A percentile compares a stretch with the other conserved stretches of the same genome.
These are phyloP conservation scores for Echites panduratus DNA, from an alignment of 257 asterid genomes.

Conservation along the genomic window DNA sequence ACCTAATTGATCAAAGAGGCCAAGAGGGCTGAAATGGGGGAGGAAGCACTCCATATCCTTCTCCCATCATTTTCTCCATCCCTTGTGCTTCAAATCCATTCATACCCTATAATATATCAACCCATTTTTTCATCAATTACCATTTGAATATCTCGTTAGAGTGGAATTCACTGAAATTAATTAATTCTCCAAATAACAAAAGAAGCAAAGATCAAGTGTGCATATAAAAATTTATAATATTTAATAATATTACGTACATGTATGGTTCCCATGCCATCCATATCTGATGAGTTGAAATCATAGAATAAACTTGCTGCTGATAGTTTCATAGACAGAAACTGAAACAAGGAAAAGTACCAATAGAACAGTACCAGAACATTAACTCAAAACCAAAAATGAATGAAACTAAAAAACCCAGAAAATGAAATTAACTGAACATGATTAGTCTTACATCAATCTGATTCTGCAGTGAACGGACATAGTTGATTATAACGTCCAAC, in stretches of 20 bases:
- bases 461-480: conserved; percentile 83
- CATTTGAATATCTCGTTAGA: no score
- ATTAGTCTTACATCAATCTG: conserved; percentile 71
- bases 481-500: conserved; percentile 86
- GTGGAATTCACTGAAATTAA: no score
- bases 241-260: no score
- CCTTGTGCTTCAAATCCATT: conserved; percentile 55
- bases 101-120: conserved; percentile 36
- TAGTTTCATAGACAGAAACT: conserved; percentile 94
- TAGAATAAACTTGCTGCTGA: conserved; percentile 87
- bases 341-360: not conserved
- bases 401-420: not conserved
- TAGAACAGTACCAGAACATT: not conserved
- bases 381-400: not conserved
- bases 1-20: conserved; percentile 41
- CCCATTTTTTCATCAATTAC: conserved; percentile 2
- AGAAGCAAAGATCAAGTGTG: not conserved
- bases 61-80: conserved; percentile 53
- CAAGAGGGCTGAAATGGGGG: conserved; percentile 62
- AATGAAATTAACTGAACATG: no score
- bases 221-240: no score
- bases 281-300: conserved; percentile 84
- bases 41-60: conserved; percentile 56
- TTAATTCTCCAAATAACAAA: not conserved
- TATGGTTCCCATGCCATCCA: conserved; percentile 52